Evolutionary conservation across 2,329 filamentous ascomycete genomes (phyloP), one percentile per base, ranked within the genome.

Genomic region (Paraconiothyrium sp.): DNA sequence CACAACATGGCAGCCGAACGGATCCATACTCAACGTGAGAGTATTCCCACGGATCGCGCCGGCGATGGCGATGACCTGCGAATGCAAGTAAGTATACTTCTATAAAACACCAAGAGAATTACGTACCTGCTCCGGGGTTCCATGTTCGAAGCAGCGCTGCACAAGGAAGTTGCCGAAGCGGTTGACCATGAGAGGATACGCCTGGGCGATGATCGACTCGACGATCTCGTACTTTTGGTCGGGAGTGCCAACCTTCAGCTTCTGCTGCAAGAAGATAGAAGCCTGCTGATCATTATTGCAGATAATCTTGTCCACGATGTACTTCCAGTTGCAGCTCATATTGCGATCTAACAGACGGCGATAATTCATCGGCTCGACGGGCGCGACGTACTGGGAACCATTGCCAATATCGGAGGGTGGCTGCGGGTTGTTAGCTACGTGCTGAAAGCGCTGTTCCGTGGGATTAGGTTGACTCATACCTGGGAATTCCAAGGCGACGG

Each of bases 211-310:
- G 79, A 99, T 99, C 39, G 93, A 92, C 73, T 98, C 93, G 49
- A 99, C 93, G 67, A 99, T 98, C 68, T 97, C 94, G 72, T 92
- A 97, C 80, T 98, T 99, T 78, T 98, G 95, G 74, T 98, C 94
- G 0, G 90, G 86, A 4, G 94, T 97, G 62, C 94, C 94, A 64
- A 97, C 92, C 82, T 99, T 99, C 70, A 99, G 91, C 83, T 99
- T 99, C 82, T 99, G 95, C 79, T 99, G 95, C 48, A 99, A 84
- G 81, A 99, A 99, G 73, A 99, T 98, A 2, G 95, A 99, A 10
- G 96, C 95, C 80, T 99, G 95, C 80, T 99, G 95, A 76, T 99
- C 95, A 78, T 99, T 98, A 83, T 94, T 97, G 87, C 93, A 96
- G 68, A 99, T 94, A 76, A 99, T 99, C 84, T 98, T 98, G 83